A percentile compares a stretch with the other conserved stretches of the same genome.
Evolutionary conservation across 2,329 filamentous ascomycete species (phyloP).

Genomic region (Xylariaceae sp.): DNA sequence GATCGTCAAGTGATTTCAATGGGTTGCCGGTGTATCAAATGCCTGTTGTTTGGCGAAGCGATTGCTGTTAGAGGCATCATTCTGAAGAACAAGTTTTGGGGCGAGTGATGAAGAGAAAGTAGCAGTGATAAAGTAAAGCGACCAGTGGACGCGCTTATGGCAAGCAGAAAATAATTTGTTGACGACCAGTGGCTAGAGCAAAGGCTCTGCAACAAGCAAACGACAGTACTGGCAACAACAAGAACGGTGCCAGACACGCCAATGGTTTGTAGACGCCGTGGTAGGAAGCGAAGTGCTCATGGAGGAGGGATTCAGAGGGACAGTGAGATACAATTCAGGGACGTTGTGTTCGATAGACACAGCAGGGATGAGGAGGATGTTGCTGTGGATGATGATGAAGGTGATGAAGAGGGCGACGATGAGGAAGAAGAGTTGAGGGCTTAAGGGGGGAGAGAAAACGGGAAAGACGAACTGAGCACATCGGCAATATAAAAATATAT

Average conservation of each 20-base stretch:
- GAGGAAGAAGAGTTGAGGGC: constrained; percentile 21
- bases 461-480: constrained; percentile 35
- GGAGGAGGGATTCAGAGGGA: constrained; percentile 13
- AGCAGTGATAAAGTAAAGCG: constrained; percentile 22
- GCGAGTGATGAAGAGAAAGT: constrained; percentile 24
- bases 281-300: constrained; percentile 20
- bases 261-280: constrained; percentile 22
- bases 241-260: constrained; percentile 28
- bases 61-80: constrained; percentile 55
- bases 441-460: constrained; percentile 22
- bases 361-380: constrained; percentile 8
- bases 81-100: constrained; percentile 37
- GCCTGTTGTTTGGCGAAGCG: constrained; percentile 50
- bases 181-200: constrained; percentile 26
- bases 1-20: constrained; percentile 29
- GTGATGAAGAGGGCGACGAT: constrained; percentile 13
- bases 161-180: constrained; percentile 31
- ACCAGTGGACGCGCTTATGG: constrained; percentile 25
- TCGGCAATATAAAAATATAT: constrained; percentile 19
- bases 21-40: constrained; percentile 23
- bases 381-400: constrained; percentile 4
- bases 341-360: constrained; percentile 8
- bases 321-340: constrained; percentile 9
- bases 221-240: constrained; percentile 21
- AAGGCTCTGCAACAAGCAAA: constrained; percentile 34